A percentile compares a stretch with the other conserved stretches of the same genome.
Evolutionary conservation across 306 rosid species (phyloP).

Genomic region (Castanospermum australe): DNA sequence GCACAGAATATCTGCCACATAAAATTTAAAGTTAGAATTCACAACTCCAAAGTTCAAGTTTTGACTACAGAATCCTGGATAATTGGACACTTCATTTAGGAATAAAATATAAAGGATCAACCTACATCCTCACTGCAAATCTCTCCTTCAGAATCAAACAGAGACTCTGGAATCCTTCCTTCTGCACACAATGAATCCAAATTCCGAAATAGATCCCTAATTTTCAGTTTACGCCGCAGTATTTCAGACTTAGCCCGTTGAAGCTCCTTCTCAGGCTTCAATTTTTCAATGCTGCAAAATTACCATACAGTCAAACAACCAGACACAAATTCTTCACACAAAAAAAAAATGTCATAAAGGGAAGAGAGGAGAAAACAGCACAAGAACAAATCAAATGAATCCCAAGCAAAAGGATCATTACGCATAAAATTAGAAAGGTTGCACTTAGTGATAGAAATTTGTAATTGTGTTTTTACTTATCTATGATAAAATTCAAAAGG

Average conservation of each 20-base stretch:
- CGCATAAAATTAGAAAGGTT: not conserved
- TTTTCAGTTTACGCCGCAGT: slow-evolving; percentile 78
- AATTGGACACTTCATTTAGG: slow-evolving; percentile 7
- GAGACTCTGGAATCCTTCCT: slow-evolving; percentile 78
- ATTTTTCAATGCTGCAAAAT: slow-evolving; percentile 80
- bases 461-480: slow-evolving; percentile 3
- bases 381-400: slow-evolving; percentile 13
- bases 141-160: slow-evolving; percentile 92
- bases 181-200: slow-evolving; percentile 80
- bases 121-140: slow-evolving; percentile 97
- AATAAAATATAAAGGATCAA: slow-evolving; percentile 35
- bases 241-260: slow-evolving; percentile 87
- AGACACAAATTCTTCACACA: slow-evolving; percentile 15
- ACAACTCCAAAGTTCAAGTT: slow-evolving; percentile 5
- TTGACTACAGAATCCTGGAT: not conserved
- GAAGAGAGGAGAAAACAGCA: slow-evolving; percentile 5
- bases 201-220: slow-evolving; percentile 87
- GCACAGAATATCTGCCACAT: slow-evolving; percentile 87
- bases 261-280: slow-evolving; percentile 98
- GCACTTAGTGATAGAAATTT: not conserved
- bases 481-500: slow-evolving; percentile 1
- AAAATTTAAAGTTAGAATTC: slow-evolving; percentile 31
- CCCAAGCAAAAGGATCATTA: slow-evolving; percentile 15
- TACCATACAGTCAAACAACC: slow-evolving; percentile 34
- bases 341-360: slow-evolving; percentile 3